Percentiles rank a stretch among this genome's conserved stretches.
Evolutionary conservation across 306 rosid genomes (phyloP).

Genomic region (Begonia loranthoides): DNA sequence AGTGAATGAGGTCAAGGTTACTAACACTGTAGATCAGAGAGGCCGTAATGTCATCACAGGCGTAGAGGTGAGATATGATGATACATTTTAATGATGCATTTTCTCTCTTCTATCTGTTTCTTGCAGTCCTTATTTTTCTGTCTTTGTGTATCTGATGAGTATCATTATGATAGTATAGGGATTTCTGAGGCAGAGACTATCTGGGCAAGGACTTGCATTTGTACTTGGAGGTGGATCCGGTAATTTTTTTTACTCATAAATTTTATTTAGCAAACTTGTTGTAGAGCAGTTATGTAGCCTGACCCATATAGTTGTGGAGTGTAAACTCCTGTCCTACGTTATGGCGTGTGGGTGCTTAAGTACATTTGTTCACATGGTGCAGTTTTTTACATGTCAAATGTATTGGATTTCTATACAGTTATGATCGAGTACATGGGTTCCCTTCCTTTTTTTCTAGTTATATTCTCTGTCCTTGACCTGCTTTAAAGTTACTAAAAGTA

Average conservation of each 20-base stretch:
- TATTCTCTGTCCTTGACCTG: too few species aligned
- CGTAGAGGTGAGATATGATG: constrained; percentile 55
- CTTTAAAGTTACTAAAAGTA: too few species aligned
- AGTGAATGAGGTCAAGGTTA: constrained; percentile 89
- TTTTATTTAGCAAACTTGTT: constrained; percentile 1
- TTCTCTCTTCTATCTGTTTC: background rate
- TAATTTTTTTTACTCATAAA: constrained; percentile 20
- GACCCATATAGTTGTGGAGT: too few species aligned
- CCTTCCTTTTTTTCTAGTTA: too few species aligned
- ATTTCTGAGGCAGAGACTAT: constrained; percentile 88
- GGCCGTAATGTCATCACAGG: constrained; percentile 50
- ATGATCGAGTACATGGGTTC: too few species aligned
- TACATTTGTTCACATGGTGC: too few species aligned
- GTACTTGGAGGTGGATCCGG: constrained; percentile 94
- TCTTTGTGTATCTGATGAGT: background rate
- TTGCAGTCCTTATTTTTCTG: background rate
- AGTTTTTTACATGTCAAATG: too few species aligned
- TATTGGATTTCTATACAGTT: too few species aligned
- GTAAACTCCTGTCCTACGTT: too few species aligned
- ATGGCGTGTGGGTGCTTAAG: too few species aligned
- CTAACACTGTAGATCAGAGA: constrained; percentile 68
- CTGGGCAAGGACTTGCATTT: constrained; percentile 98
- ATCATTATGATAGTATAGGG: constrained; percentile 24
- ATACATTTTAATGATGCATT: background rate
- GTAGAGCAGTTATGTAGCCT: background rate